phyloP scores from a whole-genome alignment of 768 basidiomycete genomes.

The Tremella yokohamensis region DNA sequence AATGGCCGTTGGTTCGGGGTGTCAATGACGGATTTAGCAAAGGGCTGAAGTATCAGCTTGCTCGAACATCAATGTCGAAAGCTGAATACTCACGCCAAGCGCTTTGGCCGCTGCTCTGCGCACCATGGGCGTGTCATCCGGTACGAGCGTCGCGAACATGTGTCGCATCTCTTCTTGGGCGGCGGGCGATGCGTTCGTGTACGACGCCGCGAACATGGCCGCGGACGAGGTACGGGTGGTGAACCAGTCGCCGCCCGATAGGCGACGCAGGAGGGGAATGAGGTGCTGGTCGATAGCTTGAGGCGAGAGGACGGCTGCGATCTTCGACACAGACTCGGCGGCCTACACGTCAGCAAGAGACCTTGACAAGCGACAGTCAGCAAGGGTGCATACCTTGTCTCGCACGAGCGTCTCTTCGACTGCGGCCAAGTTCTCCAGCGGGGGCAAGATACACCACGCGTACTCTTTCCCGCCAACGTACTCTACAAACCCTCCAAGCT shows the following conservation, averaged over 20 bases:
- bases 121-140: slow-evolving; percentile 98
- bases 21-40: slow-evolving; percentile 67
- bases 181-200: slow-evolving; percentile 54
- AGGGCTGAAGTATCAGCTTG: slow-evolving; percentile 56
- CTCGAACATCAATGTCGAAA: background rate
- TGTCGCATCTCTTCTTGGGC: slow-evolving; percentile 77
- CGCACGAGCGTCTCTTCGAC: slow-evolving; percentile 97
- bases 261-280: slow-evolving; percentile 81
- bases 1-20: slow-evolving; percentile 58
- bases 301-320: slow-evolving; percentile 71
- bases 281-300: slow-evolving; percentile 82
- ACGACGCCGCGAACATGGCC: slow-evolving; percentile 86
- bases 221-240: slow-evolving; percentile 95
- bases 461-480: slow-evolving; percentile 86
- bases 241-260: slow-evolving; percentile 96
- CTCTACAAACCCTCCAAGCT: slow-evolving; percentile 88
- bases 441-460: slow-evolving; percentile 83
- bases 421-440: slow-evolving; percentile 89
- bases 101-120: slow-evolving; percentile 91
- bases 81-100: slow-evolving; percentile 72
- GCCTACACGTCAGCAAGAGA: slow-evolving; percentile 60
- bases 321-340: slow-evolving; percentile 88
- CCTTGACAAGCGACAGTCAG: background rate
- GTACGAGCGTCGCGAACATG: slow-evolving; percentile 72
- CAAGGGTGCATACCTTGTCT: slow-evolving; percentile 71